phyloP scores from a whole-genome alignment of 441 rosid species.

The Syzygium malaccense region DNA sequence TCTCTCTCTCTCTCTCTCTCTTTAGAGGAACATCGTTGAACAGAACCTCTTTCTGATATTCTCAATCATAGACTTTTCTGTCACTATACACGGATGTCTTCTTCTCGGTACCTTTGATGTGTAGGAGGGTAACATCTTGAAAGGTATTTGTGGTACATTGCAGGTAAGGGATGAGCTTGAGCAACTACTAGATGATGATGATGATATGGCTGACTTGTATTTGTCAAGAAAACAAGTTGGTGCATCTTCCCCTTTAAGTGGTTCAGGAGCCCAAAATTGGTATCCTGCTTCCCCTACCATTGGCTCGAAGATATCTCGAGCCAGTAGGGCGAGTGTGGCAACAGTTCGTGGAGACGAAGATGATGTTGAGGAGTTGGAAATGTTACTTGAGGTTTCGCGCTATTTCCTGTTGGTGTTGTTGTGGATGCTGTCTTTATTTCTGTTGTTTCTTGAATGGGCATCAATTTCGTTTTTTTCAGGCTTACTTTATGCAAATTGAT shows the following conservation, averaged over 20 bases:
- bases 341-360: slow-evolving; percentile 77
- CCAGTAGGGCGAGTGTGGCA: slow-evolving; percentile 74
- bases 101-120: neutral
- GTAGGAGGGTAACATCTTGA: neutral
- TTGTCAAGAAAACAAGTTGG: slow-evolving; percentile 76
- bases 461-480: slow-evolving; percentile 36
- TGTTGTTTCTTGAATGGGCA: slow-evolving; percentile 2
- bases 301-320: slow-evolving; percentile 87
- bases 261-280: slow-evolving; percentile 65
- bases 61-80: neutral
- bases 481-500: slow-evolving; percentile 95
- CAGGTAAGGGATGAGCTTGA: slow-evolving; percentile 98
- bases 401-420: neutral
- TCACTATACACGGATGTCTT: neutral
- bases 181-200: slow-evolving; percentile 91
- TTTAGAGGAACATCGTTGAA: neutral
- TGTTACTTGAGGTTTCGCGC: slow-evolving; percentile 77
- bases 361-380: slow-evolving; percentile 98
- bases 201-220: slow-evolving; percentile 97
- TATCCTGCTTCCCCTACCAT: slow-evolving; percentile 69
- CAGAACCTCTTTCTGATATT: neutral
- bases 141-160: slow-evolving; percentile 1
- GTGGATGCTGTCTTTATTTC: neutral
- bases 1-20: neutral
- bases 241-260: slow-evolving; percentile 62